Conservation (phyloP, 345 rosid genomes). For the Viola odorata region DNA sequence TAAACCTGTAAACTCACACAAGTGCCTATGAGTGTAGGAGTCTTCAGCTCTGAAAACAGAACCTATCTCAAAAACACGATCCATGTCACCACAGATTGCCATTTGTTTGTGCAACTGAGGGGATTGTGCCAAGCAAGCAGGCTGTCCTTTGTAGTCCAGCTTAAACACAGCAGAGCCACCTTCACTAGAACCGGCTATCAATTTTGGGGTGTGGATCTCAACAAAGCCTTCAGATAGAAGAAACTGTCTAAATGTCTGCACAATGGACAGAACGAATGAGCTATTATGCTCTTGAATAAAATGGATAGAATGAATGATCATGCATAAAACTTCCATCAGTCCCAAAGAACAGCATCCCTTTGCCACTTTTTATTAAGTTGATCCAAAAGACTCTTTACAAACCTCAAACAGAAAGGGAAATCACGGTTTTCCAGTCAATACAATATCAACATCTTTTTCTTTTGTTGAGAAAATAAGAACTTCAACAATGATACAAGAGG, state of each 20-base stretch:
- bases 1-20: constrained; percentile 87
- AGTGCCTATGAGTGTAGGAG: constrained; percentile 80
- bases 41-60: constrained; percentile 92
- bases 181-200: constrained; percentile 88
- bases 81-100: constrained; percentile 74
- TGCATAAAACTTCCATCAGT: too few relatives aligned
- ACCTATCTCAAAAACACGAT: constrained; percentile 77
- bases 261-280: too few relatives aligned
- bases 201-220: constrained; percentile 83
- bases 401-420: too few relatives aligned
- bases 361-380: too few relatives aligned
- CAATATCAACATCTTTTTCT: too few relatives aligned
- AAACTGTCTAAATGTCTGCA: constrained; percentile 70
- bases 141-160: constrained; percentile 82
- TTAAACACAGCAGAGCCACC: constrained; percentile 93
- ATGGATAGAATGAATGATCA: too few relatives aligned
- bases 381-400: too few relatives aligned
- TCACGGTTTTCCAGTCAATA: too few relatives aligned
- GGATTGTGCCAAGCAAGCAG: constrained; percentile 90
- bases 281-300: too few relatives aligned
- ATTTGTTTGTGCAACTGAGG: constrained; percentile 96
- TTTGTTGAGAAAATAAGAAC: too few relatives aligned
- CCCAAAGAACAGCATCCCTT: too few relatives aligned
- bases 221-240: constrained; percentile 48
- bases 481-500: too few relatives aligned